Evolutionary conservation across 768 basidiomycete genomes (phyloP), one percentile per base, ranked within the genome.

Genomic region (Aureoboletus auriporus): DNA sequence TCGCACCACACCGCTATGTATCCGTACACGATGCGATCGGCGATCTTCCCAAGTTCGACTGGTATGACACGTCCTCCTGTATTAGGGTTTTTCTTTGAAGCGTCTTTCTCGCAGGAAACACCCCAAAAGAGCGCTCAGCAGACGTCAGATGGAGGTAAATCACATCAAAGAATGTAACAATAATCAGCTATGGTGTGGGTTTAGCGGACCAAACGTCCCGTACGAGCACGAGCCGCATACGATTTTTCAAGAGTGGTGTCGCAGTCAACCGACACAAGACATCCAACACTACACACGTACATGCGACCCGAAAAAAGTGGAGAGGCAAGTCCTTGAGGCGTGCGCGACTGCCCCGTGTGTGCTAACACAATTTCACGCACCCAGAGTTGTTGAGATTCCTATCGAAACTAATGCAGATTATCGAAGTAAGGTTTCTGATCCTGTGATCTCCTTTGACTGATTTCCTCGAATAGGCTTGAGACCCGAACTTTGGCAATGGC

Each of bases 41-140:
- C 3, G 89, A 92, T 60, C 69, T 92, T 8, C 81, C 78, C 3
- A 73, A 64, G 4, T 92, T 84, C 61, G 84, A 92, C 48, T 91
- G 87, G 89, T 88, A 59, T 8, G 71, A 3, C 44, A 7, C n/a
- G 12, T 41, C 28, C 29, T 34, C 16, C 6, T 14, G 4, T 16
- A 2, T 39, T 8, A 11, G 14, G 9, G 10, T 8, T 30, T 34
- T 14, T 23, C 20, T 29, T 37, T 47, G 30, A 50, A 28, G 5
- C 5, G 4, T 1, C 26, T 34, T 26, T 13, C 13, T 33, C 5
- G 8, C 44, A 67, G 65, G 65, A 56, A 55, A 51, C 42, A 69
- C 16, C 67, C 65, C 4, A 42, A 39, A 14, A 33, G 44, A 13
- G 23, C 11, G 17, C 49, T 50, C 0, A 50, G 6, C 8, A 43